Evolutionary conservation across 768 basidiomycete species (phyloP).

Genomic region (Lanmaoa pseudosensibilis): DNA sequence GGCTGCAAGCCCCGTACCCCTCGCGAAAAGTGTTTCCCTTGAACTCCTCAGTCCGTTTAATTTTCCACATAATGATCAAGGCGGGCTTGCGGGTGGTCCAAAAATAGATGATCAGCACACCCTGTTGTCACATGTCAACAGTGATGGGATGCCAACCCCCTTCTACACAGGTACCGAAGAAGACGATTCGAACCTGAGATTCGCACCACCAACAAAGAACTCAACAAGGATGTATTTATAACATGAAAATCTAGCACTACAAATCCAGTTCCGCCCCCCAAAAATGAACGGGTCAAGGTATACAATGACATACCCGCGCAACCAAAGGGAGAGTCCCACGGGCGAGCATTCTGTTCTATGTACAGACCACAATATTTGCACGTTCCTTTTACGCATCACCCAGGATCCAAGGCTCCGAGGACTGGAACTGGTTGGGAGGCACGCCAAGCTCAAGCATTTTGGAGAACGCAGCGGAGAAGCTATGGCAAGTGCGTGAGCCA

Average conservation of each 20-base stretch:
- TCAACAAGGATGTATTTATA: neutral
- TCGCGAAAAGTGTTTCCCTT: no score
- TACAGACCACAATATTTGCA: neutral
- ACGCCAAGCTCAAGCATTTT: slow-evolving; percentile 94
- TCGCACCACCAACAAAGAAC: neutral
- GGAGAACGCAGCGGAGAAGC: slow-evolving; percentile 78
- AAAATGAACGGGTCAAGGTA: neutral
- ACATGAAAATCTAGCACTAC: neutral
- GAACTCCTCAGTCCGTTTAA: no score
- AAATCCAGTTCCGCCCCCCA: neutral
- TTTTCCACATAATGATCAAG: no score
- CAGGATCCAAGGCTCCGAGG: slow-evolving; percentile 76
- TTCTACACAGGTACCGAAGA: neutral
- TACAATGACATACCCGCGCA: neutral
- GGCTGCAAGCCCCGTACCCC: no score
- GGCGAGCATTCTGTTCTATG: neutral
- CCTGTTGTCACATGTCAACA: no score
- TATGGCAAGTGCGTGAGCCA: slow-evolving; percentile 32
- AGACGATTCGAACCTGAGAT: neutral
- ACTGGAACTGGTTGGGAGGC: slow-evolving; percentile 72
- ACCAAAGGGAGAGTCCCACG: neutral
- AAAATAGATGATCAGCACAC: no score
- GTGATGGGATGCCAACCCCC: neutral
- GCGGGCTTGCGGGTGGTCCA: no score
- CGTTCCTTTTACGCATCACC: slow-evolving; percentile 34